Evolutionary conservation across 805 yeast genomes (phyloP).

Genomic region (Metschnikowia picachoensis): DNA sequence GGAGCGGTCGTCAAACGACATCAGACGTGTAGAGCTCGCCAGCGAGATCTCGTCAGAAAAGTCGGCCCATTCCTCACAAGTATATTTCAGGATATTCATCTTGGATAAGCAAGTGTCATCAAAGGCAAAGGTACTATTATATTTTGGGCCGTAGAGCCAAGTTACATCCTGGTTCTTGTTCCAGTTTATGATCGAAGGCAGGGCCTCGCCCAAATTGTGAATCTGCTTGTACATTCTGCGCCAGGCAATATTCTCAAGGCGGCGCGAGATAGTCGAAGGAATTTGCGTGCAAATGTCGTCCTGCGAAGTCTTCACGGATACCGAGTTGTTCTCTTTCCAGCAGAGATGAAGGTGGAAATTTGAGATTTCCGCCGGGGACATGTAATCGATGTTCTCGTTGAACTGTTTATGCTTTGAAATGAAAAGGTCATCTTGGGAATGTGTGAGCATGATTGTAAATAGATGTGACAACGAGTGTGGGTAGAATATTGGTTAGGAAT

Average conservation of each 20-base stretch:
- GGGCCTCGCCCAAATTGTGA: slow-evolving; percentile 24
- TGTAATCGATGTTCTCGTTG: slow-evolving; percentile 32
- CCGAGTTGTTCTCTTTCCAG: slow-evolving; percentile 23
- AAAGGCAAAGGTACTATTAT: slow-evolving; percentile 4
- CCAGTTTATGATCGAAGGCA: slow-evolving; percentile 51
- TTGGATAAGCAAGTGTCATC: slow-evolving; percentile 6
- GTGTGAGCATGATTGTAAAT: slow-evolving; percentile 1
- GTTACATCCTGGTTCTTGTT: slow-evolving; percentile 51
- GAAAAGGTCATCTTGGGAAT: slow-evolving; percentile 14
- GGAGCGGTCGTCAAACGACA: slow-evolving; percentile 12
- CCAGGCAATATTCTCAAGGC: slow-evolving; percentile 39
- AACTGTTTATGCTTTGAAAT: slow-evolving; percentile 7
- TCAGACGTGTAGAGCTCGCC: slow-evolving; percentile 7
- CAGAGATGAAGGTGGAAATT: slow-evolving; percentile 21
- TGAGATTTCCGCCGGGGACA: slow-evolving; percentile 16
- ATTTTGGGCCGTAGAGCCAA: slow-evolving; percentile 51
- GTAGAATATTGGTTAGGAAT: neutral
- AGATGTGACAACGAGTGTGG: neutral
- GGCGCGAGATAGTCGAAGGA: slow-evolving; percentile 21
- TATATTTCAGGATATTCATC: slow-evolving; percentile 5
- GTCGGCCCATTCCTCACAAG: neutral
- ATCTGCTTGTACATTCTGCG: slow-evolving; percentile 35
- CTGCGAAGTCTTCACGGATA: slow-evolving; percentile 16
- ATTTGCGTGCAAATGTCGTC: slow-evolving; percentile 19
- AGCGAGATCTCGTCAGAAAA: slow-evolving; percentile 12